These are phyloP conservation scores for Tieghemiomyces parasiticus DNA, from an alignment of 192 early-diverging fungal genomes.

Conservation along the genomic window DNA sequence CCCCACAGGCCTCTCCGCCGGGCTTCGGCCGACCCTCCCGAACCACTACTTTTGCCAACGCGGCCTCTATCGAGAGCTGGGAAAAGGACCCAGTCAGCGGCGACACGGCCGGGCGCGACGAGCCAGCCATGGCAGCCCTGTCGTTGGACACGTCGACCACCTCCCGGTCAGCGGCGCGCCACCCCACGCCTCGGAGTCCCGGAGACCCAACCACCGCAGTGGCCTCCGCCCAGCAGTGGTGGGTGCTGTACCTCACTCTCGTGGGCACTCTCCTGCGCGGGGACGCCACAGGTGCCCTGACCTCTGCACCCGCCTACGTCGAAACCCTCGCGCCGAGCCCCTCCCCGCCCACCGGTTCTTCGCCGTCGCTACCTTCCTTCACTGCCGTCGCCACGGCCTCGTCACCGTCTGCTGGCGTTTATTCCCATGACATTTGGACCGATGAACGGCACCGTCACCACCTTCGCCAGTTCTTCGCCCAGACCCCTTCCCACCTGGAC, in stretches of 20 bases:
- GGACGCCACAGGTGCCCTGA: background rate
- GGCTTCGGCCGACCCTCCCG: background rate
- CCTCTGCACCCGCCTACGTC: background rate
- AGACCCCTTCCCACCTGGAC: background rate
- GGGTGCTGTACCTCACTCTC: slow-evolving; percentile 10
- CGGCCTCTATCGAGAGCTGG: background rate
- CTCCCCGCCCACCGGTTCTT: background rate
- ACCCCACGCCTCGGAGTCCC: background rate
- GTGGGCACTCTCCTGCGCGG: background rate
- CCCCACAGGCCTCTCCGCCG: background rate
- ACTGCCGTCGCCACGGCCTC: background rate
- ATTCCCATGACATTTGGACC: background rate
- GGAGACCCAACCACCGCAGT: background rate
- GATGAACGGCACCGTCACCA: background rate
- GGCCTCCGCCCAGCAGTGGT: background rate
- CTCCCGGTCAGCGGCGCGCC: too few relatives aligned
- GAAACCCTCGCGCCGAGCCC: background rate
- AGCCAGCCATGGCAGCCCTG: background rate
- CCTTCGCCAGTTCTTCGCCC: background rate
- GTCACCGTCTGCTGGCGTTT: background rate
- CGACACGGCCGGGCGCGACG: too few relatives aligned
- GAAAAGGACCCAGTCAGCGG: background rate
- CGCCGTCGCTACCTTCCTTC: background rate
- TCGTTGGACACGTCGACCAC: too few relatives aligned
- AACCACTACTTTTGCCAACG: background rate